These are phyloP conservation scores for Eimeria praecox DNA, from an alignment of 169 alveolate genomes.

Conservation along the genomic window DNA sequence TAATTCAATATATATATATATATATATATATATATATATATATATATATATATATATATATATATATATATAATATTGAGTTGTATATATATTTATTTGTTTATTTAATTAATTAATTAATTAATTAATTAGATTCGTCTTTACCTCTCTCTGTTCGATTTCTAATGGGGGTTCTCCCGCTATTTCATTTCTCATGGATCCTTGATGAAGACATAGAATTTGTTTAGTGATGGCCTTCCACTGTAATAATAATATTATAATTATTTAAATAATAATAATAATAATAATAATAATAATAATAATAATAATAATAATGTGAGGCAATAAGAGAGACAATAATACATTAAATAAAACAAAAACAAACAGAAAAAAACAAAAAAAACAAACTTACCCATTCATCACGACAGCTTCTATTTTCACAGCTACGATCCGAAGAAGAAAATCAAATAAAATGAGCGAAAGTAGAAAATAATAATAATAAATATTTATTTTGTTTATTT, in stretches of 20 bases:
- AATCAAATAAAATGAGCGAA: neutral
- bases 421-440: slow-evolving; percentile 62
- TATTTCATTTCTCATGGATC: slow-evolving; percentile 81
- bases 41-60: neutral
- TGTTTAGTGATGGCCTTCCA: slow-evolving; percentile 80
- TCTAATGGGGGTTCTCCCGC: slow-evolving; percentile 82
- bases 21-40: neutral
- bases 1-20: too few relatives aligned
- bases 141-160: slow-evolving; percentile 77
- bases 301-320: too few relatives aligned
- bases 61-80: neutral
- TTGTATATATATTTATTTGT: neutral
- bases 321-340: neutral
- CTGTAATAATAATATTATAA: neutral
- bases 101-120: too few relatives aligned
- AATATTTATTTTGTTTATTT: neutral
- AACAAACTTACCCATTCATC: slow-evolving; percentile 78
- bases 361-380: neutral
- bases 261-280: neutral
- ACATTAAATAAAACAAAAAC: neutral
- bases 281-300: neutral
- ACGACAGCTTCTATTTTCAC: slow-evolving; percentile 74
- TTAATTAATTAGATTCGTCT: neutral
- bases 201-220: slow-evolving; percentile 80
- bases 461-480: neutral